Base-by-base conservation (phyloP, 2,329 filamentous ascomycete species). In the Dothideomycetidae sp. region DNA sequence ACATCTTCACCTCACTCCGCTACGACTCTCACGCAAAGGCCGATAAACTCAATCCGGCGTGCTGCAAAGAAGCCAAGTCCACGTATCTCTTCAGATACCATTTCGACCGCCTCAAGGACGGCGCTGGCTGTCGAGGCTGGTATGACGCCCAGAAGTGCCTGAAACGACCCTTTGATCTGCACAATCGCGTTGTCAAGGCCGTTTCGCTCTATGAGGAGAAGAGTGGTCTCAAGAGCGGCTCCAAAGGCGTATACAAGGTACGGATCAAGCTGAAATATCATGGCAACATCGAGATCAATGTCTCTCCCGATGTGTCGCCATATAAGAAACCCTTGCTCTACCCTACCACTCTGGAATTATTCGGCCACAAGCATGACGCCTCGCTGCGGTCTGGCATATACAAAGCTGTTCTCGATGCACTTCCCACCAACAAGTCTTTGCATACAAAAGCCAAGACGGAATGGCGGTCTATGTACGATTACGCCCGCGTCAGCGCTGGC, bases 381-480 rank as follows among this genome's bases (percentile, higher is more conserved):
- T 18, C 47, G 47, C 28, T 45, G 53, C 44, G 42, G 49, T 31
- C 44, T 48, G 12, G 36, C 16, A 39, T 37, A 42, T 57, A 54
- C 53, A 50, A 54, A 2, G 41, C 78, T 11, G 56, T 61, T 10
- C 50, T 78, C 10, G 75, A 79, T 53, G 59, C 60, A 0, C 41
- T 58, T 17, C 50, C 61, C 3, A 79, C 68, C 0, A 49, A 53
- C 0, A 62, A 67, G 0, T 67, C 67, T 0, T 68, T 73, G n/a
- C 81, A 78, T 51, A 93, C 86, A 0, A 75, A 78, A 41, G 81
- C 81, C 62, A 96, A 98, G 58, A 96, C 88, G 0, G 90, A 81
- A 0, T 63, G 68, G 33, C 73, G 88, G 10, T 61, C 64, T 7
- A 66, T 75, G 53, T 96, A 96, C 55, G 72, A 81, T 31, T 62